Percentiles rank a stretch among this genome's conserved stretches.
Conservation (phyloP, 78 protist genomes). For the Pigoraptor vietnamica region DNA sequence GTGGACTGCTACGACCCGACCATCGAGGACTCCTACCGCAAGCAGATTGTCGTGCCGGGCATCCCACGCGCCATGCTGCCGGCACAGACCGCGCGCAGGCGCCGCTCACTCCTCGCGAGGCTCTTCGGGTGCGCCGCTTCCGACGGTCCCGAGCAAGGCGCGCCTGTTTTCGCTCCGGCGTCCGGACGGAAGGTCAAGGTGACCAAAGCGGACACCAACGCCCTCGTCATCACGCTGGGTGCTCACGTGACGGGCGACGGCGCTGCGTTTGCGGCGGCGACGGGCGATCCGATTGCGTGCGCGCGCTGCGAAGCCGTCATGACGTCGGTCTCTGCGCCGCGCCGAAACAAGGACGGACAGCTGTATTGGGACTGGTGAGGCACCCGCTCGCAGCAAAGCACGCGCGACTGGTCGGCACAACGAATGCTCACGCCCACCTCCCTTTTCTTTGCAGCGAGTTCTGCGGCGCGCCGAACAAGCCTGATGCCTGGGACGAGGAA, state of each 20-base stretch:
- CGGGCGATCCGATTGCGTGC: background rate
- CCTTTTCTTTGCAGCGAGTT: background rate
- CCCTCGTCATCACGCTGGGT: background rate
- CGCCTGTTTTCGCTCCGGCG: background rate
- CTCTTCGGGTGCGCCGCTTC: background rate
- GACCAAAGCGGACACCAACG: background rate
- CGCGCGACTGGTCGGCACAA: too few species aligned
- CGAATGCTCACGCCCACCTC: too few species aligned
- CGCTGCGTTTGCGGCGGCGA: background rate
- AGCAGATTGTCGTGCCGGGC: constrained; percentile 32
- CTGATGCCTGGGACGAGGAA: background rate
- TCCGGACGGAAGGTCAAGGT: background rate
- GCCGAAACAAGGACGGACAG: background rate
- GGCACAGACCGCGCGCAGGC: background rate
- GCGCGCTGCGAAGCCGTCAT: background rate
- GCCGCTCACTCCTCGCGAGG: background rate
- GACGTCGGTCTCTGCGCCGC: background rate
- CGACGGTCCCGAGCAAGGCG: background rate
- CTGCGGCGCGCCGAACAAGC: background rate
- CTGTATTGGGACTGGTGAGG: background rate
- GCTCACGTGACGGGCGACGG: background rate
- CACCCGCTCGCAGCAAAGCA: background rate
- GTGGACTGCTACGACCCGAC: constrained; percentile 69
- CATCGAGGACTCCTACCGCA: constrained; percentile 72
- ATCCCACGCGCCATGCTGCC: background rate